Percentiles rank a stretch among this genome's conserved stretches.
phyloP scores from a whole-genome alignment of 768 basidiomycete species.

The Sistotremastrum suecicum region DNA sequence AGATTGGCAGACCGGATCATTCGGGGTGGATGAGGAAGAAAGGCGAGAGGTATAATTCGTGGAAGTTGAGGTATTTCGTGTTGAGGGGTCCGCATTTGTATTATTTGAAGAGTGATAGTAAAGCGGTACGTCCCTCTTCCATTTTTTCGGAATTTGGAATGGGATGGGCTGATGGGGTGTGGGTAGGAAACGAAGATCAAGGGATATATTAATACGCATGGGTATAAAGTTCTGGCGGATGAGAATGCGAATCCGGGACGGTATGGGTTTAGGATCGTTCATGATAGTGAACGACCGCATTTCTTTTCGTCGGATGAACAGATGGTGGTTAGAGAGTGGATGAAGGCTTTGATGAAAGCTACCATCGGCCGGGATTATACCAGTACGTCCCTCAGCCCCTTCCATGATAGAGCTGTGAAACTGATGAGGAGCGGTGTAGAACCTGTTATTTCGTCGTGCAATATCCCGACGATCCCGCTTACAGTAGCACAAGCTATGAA shows the following conservation, averaged over 20 bases:
- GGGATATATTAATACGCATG: slow-evolving; percentile 84
- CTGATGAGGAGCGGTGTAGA: slow-evolving; percentile 27
- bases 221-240: slow-evolving; percentile 88
- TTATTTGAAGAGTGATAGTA: slow-evolving; percentile 63
- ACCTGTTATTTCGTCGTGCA: slow-evolving; percentile 91
- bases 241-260: slow-evolving; percentile 84
- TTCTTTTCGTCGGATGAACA: slow-evolving; percentile 90
- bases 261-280: slow-evolving; percentile 91
- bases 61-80: slow-evolving; percentile 87
- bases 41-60: slow-evolving; percentile 82
- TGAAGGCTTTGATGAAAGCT: slow-evolving; percentile 99
- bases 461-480: slow-evolving; percentile 91
- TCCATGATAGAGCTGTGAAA: slow-evolving; percentile 6
- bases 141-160: neutral
- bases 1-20: slow-evolving; percentile 85
- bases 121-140: slow-evolving; percentile 23
- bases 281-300: slow-evolving; percentile 77
- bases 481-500: slow-evolving; percentile 94
- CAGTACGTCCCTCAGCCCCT: slow-evolving; percentile 27
- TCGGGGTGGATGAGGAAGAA: slow-evolving; percentile 94
- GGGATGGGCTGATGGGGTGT: neutral
- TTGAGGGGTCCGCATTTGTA: slow-evolving; percentile 89
- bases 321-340: slow-evolving; percentile 81
- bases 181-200: slow-evolving; percentile 87
- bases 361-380: slow-evolving; percentile 91